Conservation (phyloP, 345 rosid species). For the Eucalyptus brandiana region DNA sequence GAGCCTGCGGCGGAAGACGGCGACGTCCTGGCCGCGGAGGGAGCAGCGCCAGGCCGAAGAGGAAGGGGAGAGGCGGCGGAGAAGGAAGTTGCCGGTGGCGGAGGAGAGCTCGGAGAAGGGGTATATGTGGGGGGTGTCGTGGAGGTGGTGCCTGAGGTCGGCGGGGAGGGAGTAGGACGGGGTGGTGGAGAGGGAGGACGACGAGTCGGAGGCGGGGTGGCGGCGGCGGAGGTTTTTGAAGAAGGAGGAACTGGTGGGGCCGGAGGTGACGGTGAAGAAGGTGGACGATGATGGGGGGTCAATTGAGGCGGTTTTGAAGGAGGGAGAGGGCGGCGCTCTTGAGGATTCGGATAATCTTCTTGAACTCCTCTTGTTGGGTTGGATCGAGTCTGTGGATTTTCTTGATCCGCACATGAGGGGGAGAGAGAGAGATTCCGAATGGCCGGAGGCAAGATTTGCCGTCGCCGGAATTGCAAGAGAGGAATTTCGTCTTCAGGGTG, state of each 20-base stretch:
- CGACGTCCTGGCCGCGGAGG: slow-evolving; percentile 4
- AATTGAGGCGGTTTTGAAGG: neutral
- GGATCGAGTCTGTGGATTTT: neutral
- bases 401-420: neutral
- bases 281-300: neutral
- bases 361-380: neutral
- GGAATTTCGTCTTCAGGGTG: neutral
- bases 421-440: neutral
- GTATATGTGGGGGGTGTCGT: slow-evolving; percentile 16
- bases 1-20: slow-evolving; percentile 19
- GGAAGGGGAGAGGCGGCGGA: slow-evolving; percentile 6
- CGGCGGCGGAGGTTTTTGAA: neutral
- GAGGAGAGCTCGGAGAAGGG: slow-evolving; percentile 18
- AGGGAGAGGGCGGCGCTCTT: neutral
- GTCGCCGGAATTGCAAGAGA: neutral
- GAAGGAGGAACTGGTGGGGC: neutral
- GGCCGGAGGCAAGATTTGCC: neutral
- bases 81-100: slow-evolving; percentile 32
- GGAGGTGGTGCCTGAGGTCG: neutral
- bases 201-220: neutral
- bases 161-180: neutral
- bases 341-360: neutral
- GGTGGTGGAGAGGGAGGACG: neutral
- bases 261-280: neutral
- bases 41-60: slow-evolving; percentile 24